Base-by-base conservation (phyloP, 1,284 basidiomycete species). In the Fomitopsis palustris region DNA sequence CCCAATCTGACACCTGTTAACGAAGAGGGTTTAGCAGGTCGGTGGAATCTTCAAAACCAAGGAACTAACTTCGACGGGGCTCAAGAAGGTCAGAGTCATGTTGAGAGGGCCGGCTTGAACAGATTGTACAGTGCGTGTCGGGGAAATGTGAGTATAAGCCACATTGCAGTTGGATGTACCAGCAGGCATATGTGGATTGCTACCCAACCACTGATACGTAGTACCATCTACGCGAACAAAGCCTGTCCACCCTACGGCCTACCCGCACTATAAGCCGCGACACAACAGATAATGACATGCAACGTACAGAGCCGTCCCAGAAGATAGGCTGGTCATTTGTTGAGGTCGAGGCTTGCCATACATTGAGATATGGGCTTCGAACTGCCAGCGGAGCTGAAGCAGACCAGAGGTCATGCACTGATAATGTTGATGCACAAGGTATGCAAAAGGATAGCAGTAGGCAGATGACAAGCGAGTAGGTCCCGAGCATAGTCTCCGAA, bases 11-110 rank as follows among this genome's bases (percentile, higher is more conserved):
- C 4, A 62, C 61, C 64, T 65, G 19, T n/a, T 37, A 29, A 23
- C 31, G 35, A 23, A n/a, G n/a, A n/a, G 31, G 52, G 17, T 49
- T 16, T 29, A 37, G 35, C n/a, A n/a, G n/a, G n/a, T n/a, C n/a
- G 9, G 21, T 39, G 19, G 21, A 6, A n/a, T 3, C 21, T n/a
- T 5, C n/a, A 9, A 12, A 38, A 8, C 16, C 19, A 39, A n/a
- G n/a, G 14, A 14, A 61, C 62, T 8, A 53, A 62, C 64, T 49
- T 65, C 63, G 35, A 65, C 64, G 2, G 64, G 63, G 23, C 53
- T 59, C 3, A 65, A 53, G 45, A 62, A 65, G 3, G 64, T 62
- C 51, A 58, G 42, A 16, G 29, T 53, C 31, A 65, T 23, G 4
- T 41, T 38, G 29, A 64, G 38, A 1, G 60, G 52, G 7, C 61